phyloP scores from a whole-genome alignment of 2,329 filamentous ascomycete genomes.

The Dactylonectria estremocensis region DNA sequence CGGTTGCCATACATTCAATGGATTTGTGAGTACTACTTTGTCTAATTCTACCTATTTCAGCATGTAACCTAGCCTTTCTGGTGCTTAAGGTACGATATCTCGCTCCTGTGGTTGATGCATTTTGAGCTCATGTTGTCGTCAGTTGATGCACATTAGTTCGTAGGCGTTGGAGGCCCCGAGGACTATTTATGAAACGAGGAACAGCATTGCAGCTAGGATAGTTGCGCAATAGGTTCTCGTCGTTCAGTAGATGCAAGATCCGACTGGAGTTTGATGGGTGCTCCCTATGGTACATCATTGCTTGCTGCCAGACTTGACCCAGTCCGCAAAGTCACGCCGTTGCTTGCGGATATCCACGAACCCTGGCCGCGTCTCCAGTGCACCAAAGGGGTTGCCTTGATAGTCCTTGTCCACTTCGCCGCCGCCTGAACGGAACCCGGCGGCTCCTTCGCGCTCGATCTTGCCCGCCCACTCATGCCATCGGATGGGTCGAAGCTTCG shows the following conservation, averaged over 20 bases:
- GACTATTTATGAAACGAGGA: neutral
- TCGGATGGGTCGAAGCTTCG: constrained; percentile 86
- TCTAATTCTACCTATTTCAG: neutral
- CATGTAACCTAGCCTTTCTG: neutral
- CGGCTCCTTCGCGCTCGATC: constrained; percentile 82
- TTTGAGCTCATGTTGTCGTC: neutral
- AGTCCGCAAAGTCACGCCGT: constrained; percentile 83
- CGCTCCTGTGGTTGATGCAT: neutral
- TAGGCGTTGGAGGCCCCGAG: neutral
- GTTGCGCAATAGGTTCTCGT: neutral
- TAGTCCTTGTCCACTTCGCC: constrained; percentile 80
- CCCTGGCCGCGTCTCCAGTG: constrained; percentile 84
- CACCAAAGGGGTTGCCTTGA: constrained; percentile 83
- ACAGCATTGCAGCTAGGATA: neutral
- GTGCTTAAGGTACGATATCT: neutral
- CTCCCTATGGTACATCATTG: constrained; percentile 30
- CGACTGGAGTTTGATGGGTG: too few species aligned
- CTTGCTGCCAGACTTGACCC: constrained; percentile 67
- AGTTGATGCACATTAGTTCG: neutral
- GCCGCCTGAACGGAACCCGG: constrained; percentile 68
- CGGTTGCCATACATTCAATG: neutral
- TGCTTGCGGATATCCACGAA: constrained; percentile 92
- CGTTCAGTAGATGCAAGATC: too few species aligned
- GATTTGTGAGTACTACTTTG: neutral
- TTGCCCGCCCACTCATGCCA: constrained; percentile 88